Conservation (phyloP, 2,329 filamentous ascomycete genomes). For the Fusarium circinatum region DNA sequence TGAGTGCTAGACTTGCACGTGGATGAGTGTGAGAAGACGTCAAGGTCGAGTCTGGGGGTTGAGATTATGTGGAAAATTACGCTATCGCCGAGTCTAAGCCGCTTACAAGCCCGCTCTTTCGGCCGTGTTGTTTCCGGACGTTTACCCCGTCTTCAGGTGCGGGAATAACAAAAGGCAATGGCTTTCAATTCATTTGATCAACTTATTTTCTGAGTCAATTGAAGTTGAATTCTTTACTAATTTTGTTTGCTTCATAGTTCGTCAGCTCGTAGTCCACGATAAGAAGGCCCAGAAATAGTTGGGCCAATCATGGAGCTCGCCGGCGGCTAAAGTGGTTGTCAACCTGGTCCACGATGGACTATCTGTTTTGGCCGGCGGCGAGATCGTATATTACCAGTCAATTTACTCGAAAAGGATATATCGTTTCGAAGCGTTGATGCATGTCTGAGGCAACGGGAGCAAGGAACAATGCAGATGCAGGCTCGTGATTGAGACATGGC, state of each 20-base stretch:
- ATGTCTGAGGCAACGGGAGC: background rate
- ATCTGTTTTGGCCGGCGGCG: constrained; percentile 15
- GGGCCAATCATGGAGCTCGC: constrained; percentile 19
- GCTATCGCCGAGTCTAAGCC: constrained; percentile 31
- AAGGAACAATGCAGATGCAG: background rate
- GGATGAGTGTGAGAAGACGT: background rate
- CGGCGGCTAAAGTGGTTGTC: constrained; percentile 6
- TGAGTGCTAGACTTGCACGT: background rate
- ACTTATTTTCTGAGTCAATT: background rate
- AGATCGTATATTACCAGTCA: constrained; percentile 2
- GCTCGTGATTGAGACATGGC: constrained; percentile 4
- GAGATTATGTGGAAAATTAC: constrained; percentile 7
- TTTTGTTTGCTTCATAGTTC: background rate
- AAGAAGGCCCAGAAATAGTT: constrained; percentile 6
- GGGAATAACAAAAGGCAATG: background rate
- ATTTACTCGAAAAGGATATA: background rate
- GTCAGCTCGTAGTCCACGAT: background rate
- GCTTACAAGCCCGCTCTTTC: constrained; percentile 6
- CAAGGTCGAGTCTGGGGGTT: background rate
- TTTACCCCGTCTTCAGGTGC: background rate
- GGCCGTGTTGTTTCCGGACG: constrained; percentile 7
- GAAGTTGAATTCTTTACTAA: background rate
- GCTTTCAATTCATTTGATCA: too few relatives aligned
- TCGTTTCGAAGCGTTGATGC: background rate
- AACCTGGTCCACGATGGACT: background rate